Percentiles rank a stretch among this genome's conserved stretches.
Conservation (phyloP, 495 filamentous ascomycete species). For the Penicillium flavigenum region DNA sequence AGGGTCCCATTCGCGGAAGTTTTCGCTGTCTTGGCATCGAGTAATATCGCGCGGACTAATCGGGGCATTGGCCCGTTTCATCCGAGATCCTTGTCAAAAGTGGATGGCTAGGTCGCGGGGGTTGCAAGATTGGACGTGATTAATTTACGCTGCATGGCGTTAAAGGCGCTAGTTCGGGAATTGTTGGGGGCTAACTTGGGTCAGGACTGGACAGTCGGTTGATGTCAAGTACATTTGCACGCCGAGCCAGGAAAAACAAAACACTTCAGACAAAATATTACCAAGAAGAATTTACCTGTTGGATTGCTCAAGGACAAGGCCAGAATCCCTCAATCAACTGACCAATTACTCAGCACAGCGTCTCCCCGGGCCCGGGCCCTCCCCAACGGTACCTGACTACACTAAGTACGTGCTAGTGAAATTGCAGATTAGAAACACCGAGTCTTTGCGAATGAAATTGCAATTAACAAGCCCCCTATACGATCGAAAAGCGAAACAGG, state of each 20-base stretch:
- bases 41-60: not conserved
- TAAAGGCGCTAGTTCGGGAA: constrained; percentile 2
- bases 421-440: not conserved
- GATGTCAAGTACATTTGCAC: too few species aligned
- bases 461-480: not conserved
- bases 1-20: not conserved
- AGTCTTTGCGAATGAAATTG: not conserved
- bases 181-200: not conserved
- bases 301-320: too few species aligned
- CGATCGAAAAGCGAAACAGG: not conserved
- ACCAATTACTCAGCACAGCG: too few species aligned
- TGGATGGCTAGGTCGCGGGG: too few species aligned
- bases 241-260: too few species aligned
- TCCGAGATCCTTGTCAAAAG: not conserved
- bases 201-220: too few species aligned
- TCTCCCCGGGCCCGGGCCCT: too few species aligned
- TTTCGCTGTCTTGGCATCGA: not conserved
- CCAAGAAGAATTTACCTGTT: too few species aligned
- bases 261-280: too few species aligned
- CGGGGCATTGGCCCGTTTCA: not conserved
- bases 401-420: not conserved
- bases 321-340: too few species aligned
- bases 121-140: too few species aligned
- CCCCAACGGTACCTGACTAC: not conserved
- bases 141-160: not conserved